Evolutionary conservation across 768 basidiomycete species (phyloP), one percentile per base, ranked within the genome.

Genomic region (Pisolithus microcarpus): DNA sequence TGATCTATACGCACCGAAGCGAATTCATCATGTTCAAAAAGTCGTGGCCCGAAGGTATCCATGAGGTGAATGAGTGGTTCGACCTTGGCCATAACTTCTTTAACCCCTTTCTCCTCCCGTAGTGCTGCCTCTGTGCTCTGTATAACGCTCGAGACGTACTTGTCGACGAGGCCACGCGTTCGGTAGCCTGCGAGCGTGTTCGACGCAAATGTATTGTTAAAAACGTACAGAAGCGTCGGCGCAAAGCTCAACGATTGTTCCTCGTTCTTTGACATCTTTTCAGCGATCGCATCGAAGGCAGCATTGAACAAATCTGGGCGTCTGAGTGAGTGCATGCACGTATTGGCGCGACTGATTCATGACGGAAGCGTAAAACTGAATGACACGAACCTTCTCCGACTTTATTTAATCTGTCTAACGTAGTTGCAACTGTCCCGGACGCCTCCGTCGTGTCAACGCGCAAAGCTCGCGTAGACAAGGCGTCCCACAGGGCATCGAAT

Each of bases 401-500:
- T 30, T 68, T 67, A 6, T 74, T 77, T 23, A 42, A 65, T 52
- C 44, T 70, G 61, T 28, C 77, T 74, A 83, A 56, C 5, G 72
- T 69, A 52, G 72, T 73, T 3, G 67, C 74, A 8, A 88, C 52
- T 15, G 72, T 49, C 15, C 63, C 60, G 7, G 76, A 76, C 16
- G 75, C 77, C 10, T 66, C 69, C 10, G 57, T 56, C 15, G 71
- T 72, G 4, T 78, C 74, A 0, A 81, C 70, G 53, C 74, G 77
- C 58, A 87, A 57, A 39, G 65, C 71, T 47, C 66, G 67, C 2
- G 59, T 62, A 13, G 64, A 64, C 8, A 84, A 48, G 47, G 75
- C 77, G 23, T 72, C 65, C 78, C 81, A 82, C 1, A 79, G 61
- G 34, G 69, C 71, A 5, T 59, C 62, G 38, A 80, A 67, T 52